Conservation (phyloP, 768 basidiomycete genomes). For the Coprinopsis marcescibilis region DNA sequence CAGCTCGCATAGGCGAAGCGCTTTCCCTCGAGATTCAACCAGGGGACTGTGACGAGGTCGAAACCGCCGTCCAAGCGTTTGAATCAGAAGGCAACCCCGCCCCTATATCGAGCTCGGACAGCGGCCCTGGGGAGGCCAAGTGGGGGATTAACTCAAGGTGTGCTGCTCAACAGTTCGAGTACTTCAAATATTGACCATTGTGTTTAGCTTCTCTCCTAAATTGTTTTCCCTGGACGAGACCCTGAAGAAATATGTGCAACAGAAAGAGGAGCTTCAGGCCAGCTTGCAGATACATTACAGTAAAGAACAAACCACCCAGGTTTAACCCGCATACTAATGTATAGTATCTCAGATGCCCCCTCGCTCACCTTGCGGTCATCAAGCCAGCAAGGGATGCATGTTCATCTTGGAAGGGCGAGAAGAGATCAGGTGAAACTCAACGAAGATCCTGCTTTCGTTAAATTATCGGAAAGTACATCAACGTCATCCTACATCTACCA, state of each 20-base stretch:
- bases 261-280: conserved; percentile 48
- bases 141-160: conserved; percentile 68
- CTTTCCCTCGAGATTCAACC: too few species aligned
- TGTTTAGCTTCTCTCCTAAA: conserved; percentile 54
- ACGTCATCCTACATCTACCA: conserved; percentile 67
- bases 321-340: conserved; percentile 4
- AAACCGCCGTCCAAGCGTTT: too few species aligned
- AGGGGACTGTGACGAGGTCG: too few species aligned
- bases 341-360: conserved; percentile 46
- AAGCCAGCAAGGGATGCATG: conserved; percentile 65
- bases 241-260: conserved; percentile 38
- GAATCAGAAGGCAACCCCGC: too few species aligned
- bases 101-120: conserved; percentile 7
- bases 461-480: conserved; percentile 55
- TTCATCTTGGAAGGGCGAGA: conserved; percentile 63
- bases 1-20: conserved; percentile 48
- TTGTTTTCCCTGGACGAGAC: conserved; percentile 43
- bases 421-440: conserved; percentile 51
- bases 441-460: conserved; percentile 44
- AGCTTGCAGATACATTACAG: conserved; percentile 50
- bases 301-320: conserved; percentile 21
- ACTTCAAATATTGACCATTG: not conserved
- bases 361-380: conserved; percentile 70
- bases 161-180: not conserved
- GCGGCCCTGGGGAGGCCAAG: conserved; percentile 25